Percentiles rank a stretch among this genome's conserved stretches.
phyloP scores from a whole-genome alignment of 371 early-diverging fungal species.

The Rhizopus arrhizus region DNA sequence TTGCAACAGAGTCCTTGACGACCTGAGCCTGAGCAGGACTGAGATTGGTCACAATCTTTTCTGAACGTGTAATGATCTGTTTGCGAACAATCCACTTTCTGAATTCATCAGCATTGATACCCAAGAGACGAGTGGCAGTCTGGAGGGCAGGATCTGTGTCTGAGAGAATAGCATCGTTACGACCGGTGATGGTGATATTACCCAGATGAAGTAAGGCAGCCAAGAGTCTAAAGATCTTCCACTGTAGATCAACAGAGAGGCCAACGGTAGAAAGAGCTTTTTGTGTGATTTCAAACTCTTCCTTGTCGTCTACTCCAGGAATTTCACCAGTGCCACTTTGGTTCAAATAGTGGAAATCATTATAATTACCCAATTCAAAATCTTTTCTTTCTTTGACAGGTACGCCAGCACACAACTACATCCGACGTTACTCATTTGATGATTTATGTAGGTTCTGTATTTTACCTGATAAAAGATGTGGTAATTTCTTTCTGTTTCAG shows the following conservation, averaged over 20 bases:
- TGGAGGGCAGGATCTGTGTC: slow-evolving; percentile 72
- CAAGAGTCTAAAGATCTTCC: slow-evolving; percentile 87
- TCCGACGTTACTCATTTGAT: not conserved
- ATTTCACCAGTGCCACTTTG: slow-evolving; percentile 84
- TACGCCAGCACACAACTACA: slow-evolving; percentile 84
- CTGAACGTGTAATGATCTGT: slow-evolving; percentile 85
- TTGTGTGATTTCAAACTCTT: slow-evolving; percentile 87
- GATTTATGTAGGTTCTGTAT: not conserved
- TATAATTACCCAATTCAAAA: slow-evolving; percentile 73
- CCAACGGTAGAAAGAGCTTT: slow-evolving; percentile 86
- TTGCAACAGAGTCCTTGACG: slow-evolving; percentile 91
- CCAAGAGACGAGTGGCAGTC: slow-evolving; percentile 70
- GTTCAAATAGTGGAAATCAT: slow-evolving; percentile 81
- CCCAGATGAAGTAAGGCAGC: slow-evolving; percentile 92
- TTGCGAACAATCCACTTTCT: slow-evolving; percentile 89
- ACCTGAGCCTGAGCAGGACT: slow-evolving; percentile 76
- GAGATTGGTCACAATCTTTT: slow-evolving; percentile 83
- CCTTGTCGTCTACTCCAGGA: slow-evolving; percentile 86
- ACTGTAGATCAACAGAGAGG: slow-evolving; percentile 79
- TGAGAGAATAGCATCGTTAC: slow-evolving; percentile 63
- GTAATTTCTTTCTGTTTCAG: slow-evolving; percentile 93
- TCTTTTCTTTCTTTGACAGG: slow-evolving; percentile 81
- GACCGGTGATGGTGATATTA: slow-evolving; percentile 81
- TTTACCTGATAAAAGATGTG: slow-evolving; percentile 96
- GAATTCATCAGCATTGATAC: slow-evolving; percentile 75